Evolutionary conservation across 345 rosid genomes (phyloP), one percentile per base, ranked within the genome.

Genomic region (Arabidopsis arenosa): DNA sequence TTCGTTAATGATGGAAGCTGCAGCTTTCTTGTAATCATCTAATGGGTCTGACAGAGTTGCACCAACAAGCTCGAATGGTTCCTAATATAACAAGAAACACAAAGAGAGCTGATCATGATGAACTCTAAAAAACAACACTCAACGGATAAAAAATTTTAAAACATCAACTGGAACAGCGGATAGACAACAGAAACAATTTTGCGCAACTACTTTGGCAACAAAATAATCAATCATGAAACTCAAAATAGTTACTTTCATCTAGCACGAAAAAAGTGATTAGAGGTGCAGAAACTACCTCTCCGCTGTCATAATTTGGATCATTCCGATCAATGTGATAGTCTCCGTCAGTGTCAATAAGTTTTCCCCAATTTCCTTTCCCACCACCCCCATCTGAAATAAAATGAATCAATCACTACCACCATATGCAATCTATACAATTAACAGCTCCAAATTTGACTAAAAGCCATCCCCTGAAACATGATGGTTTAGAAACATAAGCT

Each of bases 321-420:
- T 92, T 94, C 26, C 83, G 70, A 77, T 94, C 98, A 35, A 90
- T 83, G 15, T 79, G 91, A 45, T 85, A 82, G 68, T 84, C 97
- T 54, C 83, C 84, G 66, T 86, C 97, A 40, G 89, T 82, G 78
- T 94, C 98, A 18, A 94, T 88, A 60, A 94, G 86, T 73, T 86
- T 94, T 7, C 98, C 98, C 98, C 98, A 94, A 4, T 89, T 87
- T 39, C 98, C 98, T 85, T 92, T 94, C 21, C 98, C 98, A 56
- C 98, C 97, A 69, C 79, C 97, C 39, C 98, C 97, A 71, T 94
- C 98, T 94, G 80, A 63, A 69, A 74, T 21, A 70, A 76, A 53
- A 26, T 35, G 23, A 6, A 17, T 18, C 32, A 7, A 59, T 60
- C 54, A 57, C 4, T 8, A 5, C 13, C 5, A 5, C 43, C 60